phyloP scores from a whole-genome alignment of 2,329 filamentous ascomycete species.

The Phaeosphaeriaceae sp. region DNA sequence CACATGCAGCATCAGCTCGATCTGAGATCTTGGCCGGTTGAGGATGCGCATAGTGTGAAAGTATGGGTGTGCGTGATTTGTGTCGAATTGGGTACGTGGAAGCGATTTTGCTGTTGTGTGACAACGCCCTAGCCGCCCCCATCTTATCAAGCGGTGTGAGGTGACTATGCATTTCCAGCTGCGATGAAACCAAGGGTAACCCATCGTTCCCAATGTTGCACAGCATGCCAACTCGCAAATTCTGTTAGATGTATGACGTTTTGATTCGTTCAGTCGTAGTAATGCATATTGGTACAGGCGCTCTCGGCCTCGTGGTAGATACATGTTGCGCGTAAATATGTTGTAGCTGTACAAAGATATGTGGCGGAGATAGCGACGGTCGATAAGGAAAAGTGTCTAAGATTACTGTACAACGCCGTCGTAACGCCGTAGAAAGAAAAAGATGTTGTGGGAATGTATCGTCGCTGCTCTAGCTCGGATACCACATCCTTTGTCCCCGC shows the following conservation, averaged over 20 bases:
- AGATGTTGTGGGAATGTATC: slow-evolving; percentile 12
- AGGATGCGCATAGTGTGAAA: neutral
- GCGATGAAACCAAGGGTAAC: neutral
- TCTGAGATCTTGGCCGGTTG: neutral
- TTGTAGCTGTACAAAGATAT: slow-evolving; percentile 11
- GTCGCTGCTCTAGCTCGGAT: slow-evolving; percentile 32
- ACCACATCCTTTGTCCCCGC: slow-evolving; percentile 9
- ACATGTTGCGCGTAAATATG: neutral
- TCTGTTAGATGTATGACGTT: neutral
- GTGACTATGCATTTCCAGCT: slow-evolving; percentile 8
- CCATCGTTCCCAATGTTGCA: neutral
- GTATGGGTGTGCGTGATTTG: neutral
- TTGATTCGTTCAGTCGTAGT: neutral
- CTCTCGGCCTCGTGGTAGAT: neutral
- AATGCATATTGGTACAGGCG: neutral
- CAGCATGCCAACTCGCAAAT: neutral
- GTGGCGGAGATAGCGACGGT: neutral
- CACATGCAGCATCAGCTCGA: neutral
- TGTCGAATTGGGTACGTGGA: neutral
- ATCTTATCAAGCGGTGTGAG: slow-evolving; percentile 16
- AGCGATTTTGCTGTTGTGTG: neutral
- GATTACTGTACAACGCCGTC: neutral
- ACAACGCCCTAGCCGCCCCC: slow-evolving; percentile 8
- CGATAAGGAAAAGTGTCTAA: neutral
- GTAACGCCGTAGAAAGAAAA: slow-evolving; percentile 2